Evolutionary conservation across 2,329 filamentous ascomycete species (phyloP).

Genomic region (Verticillium tricorpus): DNA sequence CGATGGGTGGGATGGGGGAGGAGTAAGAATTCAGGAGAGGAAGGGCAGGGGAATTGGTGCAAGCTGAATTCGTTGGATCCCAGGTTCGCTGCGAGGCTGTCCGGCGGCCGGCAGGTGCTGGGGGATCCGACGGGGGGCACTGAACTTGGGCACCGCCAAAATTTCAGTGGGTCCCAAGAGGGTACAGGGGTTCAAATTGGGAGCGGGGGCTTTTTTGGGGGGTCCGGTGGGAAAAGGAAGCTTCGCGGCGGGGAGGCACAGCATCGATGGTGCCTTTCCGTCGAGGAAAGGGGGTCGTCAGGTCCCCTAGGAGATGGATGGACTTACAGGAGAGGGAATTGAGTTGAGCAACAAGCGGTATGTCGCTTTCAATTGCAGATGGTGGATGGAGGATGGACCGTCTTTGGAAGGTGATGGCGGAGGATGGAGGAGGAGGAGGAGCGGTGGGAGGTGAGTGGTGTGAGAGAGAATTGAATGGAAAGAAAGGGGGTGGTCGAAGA

Average conservation of each 20-base stretch:
- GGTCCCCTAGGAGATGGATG: neutral
- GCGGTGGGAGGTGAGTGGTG: neutral
- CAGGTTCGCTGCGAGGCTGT: slow-evolving; percentile 13
- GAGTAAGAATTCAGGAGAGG: slow-evolving; percentile 11
- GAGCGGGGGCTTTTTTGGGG: neutral
- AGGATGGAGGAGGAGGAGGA: neutral
- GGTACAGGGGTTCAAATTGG: slow-evolving; percentile 1
- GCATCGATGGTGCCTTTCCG: slow-evolving; percentile 1
- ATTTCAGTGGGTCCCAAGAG: slow-evolving; percentile 14
- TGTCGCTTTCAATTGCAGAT: neutral
- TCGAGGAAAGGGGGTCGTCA: neutral
- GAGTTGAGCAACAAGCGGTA: neutral
- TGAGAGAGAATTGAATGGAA: slow-evolving; percentile 9
- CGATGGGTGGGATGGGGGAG: slow-evolving; percentile 2
- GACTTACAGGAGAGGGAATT: neutral
- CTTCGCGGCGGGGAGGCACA: neutral
- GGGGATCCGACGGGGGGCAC: neutral
- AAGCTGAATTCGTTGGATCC: slow-evolving; percentile 17
- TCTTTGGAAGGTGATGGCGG: neutral
- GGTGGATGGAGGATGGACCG: neutral
- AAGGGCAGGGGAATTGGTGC: slow-evolving; percentile 9
- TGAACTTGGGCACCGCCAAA: slow-evolving; percentile 15
- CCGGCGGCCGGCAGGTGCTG: slow-evolving; percentile 12
- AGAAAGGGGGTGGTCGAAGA: slow-evolving; percentile 8
- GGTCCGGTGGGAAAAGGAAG: slow-evolving; percentile 3